Percentiles rank a stretch among this genome's conserved stretches.
phyloP scores from a whole-genome alignment of 2,329 filamentous ascomycete species.

The Myriosclerotinia duriaeana region DNA sequence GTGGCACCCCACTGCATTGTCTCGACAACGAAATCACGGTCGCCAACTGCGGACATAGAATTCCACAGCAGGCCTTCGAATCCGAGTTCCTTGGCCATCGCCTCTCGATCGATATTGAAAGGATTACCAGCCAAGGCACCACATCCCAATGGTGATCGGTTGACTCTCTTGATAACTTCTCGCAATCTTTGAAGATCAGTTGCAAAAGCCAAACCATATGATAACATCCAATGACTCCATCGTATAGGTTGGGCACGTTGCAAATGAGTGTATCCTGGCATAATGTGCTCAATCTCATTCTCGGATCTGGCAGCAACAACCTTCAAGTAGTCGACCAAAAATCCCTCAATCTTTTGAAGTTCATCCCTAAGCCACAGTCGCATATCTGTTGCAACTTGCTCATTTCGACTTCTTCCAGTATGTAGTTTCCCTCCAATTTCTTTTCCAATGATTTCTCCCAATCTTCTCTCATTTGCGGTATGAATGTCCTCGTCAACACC shows the following conservation, averaged over 20 bases:
- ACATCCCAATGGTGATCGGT: constrained; percentile 48
- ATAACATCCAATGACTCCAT: constrained; percentile 80
- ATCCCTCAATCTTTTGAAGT: constrained; percentile 66
- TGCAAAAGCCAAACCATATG: constrained; percentile 69
- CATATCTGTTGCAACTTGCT: constrained; percentile 90
- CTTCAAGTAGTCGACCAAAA: constrained; percentile 67
- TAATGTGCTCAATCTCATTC: constrained; percentile 71
- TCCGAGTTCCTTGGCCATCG: constrained; percentile 76
- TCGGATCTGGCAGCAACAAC: constrained; percentile 70
- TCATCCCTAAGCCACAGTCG: constrained; percentile 81
- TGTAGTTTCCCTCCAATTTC: constrained; percentile 85
- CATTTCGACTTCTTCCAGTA: constrained; percentile 82
- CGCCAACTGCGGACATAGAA: constrained; percentile 66
- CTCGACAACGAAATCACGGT: constrained; percentile 76
- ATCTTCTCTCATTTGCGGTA: constrained; percentile 68
- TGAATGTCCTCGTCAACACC: constrained; percentile 61
- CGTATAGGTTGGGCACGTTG: constrained; percentile 78
- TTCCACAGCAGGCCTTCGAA: constrained; percentile 76
- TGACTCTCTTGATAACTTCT: constrained; percentile 72
- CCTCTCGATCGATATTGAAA: constrained; percentile 76
- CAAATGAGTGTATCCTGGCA: constrained; percentile 84
- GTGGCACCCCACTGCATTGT: constrained; percentile 76
- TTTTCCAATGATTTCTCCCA: constrained; percentile 84
- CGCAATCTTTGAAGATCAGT: constrained; percentile 75
- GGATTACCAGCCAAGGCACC: constrained; percentile 75